phyloP scores from a whole-genome alignment of 495 filamentous ascomycete species.

The Penicilliopsis zonata region DNA sequence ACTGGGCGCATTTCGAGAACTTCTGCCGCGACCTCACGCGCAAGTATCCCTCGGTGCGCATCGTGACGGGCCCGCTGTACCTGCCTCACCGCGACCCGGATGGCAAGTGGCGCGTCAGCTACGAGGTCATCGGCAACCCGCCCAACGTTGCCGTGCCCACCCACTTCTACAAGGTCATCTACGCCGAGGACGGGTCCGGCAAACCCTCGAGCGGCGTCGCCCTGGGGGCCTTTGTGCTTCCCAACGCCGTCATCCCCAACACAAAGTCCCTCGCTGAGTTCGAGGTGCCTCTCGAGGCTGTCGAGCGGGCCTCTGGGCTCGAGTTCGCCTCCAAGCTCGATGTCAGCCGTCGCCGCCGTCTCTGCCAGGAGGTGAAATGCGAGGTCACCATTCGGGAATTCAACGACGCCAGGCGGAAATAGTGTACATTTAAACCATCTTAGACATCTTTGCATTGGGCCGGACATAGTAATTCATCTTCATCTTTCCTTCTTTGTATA shows the following conservation, averaged over 20 bases:
- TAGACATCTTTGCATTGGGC: too few relatives aligned
- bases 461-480: not conserved
- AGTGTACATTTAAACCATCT: too few relatives aligned
- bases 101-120: slow-evolving; percentile 87
- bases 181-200: slow-evolving; percentile 70
- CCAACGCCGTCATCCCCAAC: slow-evolving; percentile 84
- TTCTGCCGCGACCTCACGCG: slow-evolving; percentile 78
- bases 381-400: slow-evolving; percentile 70
- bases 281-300: slow-evolving; percentile 83
- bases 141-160: slow-evolving; percentile 94
- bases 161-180: slow-evolving; percentile 98
- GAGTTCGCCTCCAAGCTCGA: slow-evolving; percentile 81
- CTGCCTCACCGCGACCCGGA: slow-evolving; percentile 73
- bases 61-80: slow-evolving; percentile 91
- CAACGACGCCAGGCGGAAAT: slow-evolving; percentile 29
- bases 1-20: slow-evolving; percentile 93
- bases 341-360: slow-evolving; percentile 52
- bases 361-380: slow-evolving; percentile 81
- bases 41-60: slow-evolving; percentile 75
- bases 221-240: slow-evolving; percentile 87
- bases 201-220: slow-evolving; percentile 56
- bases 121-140: slow-evolving; percentile 93
- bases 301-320: slow-evolving; percentile 83
- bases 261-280: slow-evolving; percentile 76
- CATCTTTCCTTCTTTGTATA: slow-evolving; percentile 8